Evolutionary conservation across 2,329 filamentous ascomycete genomes (phyloP), one percentile per base, ranked within the genome.

Genomic region (Botrytis byssoidea): DNA sequence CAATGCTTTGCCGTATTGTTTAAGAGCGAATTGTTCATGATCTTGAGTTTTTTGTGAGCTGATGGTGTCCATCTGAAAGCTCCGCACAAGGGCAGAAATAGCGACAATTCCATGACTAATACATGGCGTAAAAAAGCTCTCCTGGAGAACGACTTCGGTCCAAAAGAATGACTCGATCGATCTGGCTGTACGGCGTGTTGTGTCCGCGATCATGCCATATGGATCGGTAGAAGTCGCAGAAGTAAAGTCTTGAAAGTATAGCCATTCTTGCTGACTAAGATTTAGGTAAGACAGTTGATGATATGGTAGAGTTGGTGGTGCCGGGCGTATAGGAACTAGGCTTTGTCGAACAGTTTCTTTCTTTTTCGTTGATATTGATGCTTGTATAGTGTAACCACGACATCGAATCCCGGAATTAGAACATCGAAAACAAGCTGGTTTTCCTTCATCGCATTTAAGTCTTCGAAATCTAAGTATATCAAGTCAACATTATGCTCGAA

Each of bases 91-190:
- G 29, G 78, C 78, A 20, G 77, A 76, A 40, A 79, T 75, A 22
- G 78, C 78, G 3, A 79, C 74, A n/a, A 79, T 72, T n/a, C 71
- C 78, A 74, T 79, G 76, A 32, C 77, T 75, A n/a, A 79, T 70
- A 51, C 76, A 77, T 29, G 74, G 68, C 9, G 74, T 74, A 3
- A 57, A 66, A 60, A 73, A 46, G 37, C 76, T 77, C 63, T 77
- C 75, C 68, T 75, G 75, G 5, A 79, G 64, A 7, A 77, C 77
- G 18, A 74, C 63, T 48, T 72, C 70, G 22, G 74, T 75, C 77
- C 78, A 79, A 78, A 92, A 92, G 5, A 85, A 83, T 35, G 86
- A 86, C 78, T 91, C 88, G 8, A 66, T 61, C 4, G 46, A 48
- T 57, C 64, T 44, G 37, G 63, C 44, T 44, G 51, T 70, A 42